Percentiles rank a stretch among this genome's conserved stretches.
phyloP scores from a whole-genome alignment of 1,284 basidiomycete species.

The Somion occarium region DNA sequence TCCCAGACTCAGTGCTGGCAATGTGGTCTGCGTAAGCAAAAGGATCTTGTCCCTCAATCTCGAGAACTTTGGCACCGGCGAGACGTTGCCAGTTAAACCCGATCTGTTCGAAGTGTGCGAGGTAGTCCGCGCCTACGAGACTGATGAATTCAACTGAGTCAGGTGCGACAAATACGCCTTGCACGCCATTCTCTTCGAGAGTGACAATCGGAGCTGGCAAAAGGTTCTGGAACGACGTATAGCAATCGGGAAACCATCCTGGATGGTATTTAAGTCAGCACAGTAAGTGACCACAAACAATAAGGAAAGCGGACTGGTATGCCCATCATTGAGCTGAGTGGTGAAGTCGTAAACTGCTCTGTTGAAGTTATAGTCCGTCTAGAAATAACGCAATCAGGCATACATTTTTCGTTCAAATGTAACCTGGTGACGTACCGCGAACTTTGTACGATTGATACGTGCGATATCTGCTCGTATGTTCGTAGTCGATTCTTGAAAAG shows the following conservation, averaged over 20 bases:
- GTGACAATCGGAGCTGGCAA: slow-evolving; percentile 56
- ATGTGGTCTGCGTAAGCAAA: slow-evolving; percentile 54
- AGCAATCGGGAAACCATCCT: slow-evolving; percentile 60
- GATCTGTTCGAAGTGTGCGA: slow-evolving; percentile 44
- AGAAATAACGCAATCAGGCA: background rate
- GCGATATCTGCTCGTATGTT: slow-evolving; percentile 47
- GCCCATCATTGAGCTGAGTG: slow-evolving; percentile 58
- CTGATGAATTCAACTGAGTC: slow-evolving; percentile 48
- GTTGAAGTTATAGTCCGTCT: slow-evolving; percentile 58
- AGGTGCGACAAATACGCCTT: slow-evolving; percentile 52
- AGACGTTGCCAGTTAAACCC: slow-evolving; percentile 55
- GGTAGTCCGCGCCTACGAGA: slow-evolving; percentile 42
- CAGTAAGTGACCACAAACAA: background rate
- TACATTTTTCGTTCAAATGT: background rate
- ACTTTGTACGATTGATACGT: slow-evolving; percentile 43
- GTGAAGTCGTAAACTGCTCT: slow-evolving; percentile 52
- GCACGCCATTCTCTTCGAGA: slow-evolving; percentile 46
- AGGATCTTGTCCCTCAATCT: slow-evolving; percentile 49
- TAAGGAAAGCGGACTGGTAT: slow-evolving; percentile 42
- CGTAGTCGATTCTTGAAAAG: slow-evolving; percentile 57
- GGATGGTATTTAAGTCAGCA: background rate
- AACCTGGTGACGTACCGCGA: slow-evolving; percentile 29
- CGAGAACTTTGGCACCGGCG: slow-evolving; percentile 52
- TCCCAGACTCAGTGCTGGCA: slow-evolving; percentile 53
- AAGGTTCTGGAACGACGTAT: slow-evolving; percentile 51